phyloP scores from a whole-genome alignment of 306 rosid species.

The Oemleria cerasiformis region DNA sequence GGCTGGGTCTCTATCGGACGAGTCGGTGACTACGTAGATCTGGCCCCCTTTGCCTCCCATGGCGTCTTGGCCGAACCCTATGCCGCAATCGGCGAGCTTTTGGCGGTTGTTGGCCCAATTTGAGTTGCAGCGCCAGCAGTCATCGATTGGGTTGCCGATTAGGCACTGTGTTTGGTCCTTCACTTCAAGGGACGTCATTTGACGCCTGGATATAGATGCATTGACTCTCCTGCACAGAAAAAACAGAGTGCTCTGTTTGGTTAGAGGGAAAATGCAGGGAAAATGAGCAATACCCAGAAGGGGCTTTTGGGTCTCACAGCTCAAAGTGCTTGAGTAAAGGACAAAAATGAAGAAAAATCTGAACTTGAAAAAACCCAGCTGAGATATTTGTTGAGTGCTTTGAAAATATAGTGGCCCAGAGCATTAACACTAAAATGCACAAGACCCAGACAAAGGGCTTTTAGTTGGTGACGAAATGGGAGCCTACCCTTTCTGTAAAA shows the following conservation, averaged over 20 bases:
- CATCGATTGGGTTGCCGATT: slow-evolving; percentile 88
- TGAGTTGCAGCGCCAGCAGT: slow-evolving; percentile 83
- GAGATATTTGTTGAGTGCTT: neutral
- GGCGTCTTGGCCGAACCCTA: slow-evolving; percentile 81
- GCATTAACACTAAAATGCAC: slow-evolving; percentile 10
- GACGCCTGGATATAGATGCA: slow-evolving; percentile 53
- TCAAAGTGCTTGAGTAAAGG: slow-evolving; percentile 1
- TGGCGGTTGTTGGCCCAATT: slow-evolving; percentile 71
- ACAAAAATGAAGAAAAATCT: neutral
- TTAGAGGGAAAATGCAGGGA: slow-evolving; percentile 13
- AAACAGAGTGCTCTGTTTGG: slow-evolving; percentile 24
- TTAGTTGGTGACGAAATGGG: slow-evolving; percentile 1
- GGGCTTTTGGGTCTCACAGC: neutral
- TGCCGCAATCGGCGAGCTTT: slow-evolving; percentile 79
- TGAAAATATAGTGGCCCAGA: neutral
- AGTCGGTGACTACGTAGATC: slow-evolving; percentile 84
- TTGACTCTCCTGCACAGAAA: slow-evolving; percentile 57
- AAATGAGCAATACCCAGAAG: slow-evolving; percentile 7
- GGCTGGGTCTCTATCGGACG: slow-evolving; percentile 73
- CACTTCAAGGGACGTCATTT: slow-evolving; percentile 30
- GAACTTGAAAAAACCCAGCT: neutral
- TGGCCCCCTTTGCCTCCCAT: slow-evolving; percentile 90
- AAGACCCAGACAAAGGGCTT: neutral
- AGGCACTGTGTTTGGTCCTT: slow-evolving; percentile 47
- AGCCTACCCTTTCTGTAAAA: slow-evolving; percentile 12